Conservation (phyloP, 495 filamentous ascomycete genomes). For the Parmelia sp. region DNA sequence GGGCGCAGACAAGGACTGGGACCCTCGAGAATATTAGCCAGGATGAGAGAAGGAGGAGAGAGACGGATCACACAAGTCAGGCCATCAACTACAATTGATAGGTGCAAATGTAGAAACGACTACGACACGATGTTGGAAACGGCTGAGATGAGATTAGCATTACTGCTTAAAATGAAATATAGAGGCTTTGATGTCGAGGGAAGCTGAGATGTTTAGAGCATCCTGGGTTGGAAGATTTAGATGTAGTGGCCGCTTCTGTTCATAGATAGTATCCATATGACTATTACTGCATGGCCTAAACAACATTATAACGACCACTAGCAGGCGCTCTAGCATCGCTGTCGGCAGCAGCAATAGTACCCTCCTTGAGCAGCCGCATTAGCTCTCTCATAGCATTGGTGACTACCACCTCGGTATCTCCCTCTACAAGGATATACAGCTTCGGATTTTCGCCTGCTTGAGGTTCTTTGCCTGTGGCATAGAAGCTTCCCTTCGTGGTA, state of each 20-base stretch:
- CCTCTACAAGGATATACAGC: conserved; percentile 94
- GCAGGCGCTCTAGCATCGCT: conserved; percentile 71
- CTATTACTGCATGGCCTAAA: conserved; percentile 40
- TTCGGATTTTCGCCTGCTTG: conserved; percentile 70
- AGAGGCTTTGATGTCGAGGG: not conserved
- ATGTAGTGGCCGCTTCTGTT: not conserved
- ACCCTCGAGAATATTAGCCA: conserved; percentile 46
- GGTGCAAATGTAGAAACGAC: not conserved
- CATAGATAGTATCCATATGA: not conserved
- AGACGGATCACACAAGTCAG: conserved; percentile 48
- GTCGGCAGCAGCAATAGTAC: conserved; percentile 84
- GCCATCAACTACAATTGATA: conserved; percentile 48
- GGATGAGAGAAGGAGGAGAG: conserved; percentile 49
- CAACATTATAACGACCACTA: conserved; percentile 84
- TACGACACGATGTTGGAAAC: not conserved
- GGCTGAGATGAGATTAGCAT: not conserved
- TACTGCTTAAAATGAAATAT: not conserved
- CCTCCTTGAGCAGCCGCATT: conserved; percentile 80
- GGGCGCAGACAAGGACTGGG: conserved; percentile 55
- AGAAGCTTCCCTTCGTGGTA: conserved; percentile 93
- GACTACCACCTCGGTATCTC: conserved; percentile 90
- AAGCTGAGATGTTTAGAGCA: not conserved
- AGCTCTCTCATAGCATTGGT: conserved; percentile 88
- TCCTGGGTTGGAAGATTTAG: not conserved
- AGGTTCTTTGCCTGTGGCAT: conserved; percentile 73